Percentiles rank a stretch among this genome's conserved stretches.
Evolutionary conservation across 768 basidiomycete genomes (phyloP).

Genomic region (Rossbeevera mucosa): DNA sequence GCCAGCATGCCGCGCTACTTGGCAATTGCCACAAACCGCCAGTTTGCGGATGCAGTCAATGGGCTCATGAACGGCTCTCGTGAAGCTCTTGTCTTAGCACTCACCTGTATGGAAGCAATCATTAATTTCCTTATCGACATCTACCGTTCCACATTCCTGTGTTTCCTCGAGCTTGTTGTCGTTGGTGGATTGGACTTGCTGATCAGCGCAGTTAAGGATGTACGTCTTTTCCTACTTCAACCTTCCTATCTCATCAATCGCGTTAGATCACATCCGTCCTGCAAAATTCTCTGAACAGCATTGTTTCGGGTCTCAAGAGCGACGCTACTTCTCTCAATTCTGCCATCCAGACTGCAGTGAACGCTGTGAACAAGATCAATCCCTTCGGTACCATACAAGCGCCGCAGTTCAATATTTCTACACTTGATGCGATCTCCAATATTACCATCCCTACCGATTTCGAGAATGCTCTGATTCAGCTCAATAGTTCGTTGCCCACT

Average conservation of each 20-base stretch:
- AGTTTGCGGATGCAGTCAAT: constrained; percentile 74
- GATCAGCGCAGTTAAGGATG: constrained; percentile 80
- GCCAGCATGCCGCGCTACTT: constrained; percentile 87
- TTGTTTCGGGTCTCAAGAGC: constrained; percentile 70
- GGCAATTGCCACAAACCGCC: constrained; percentile 78
- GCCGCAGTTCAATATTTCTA: constrained; percentile 73
- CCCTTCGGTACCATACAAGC: constrained; percentile 64
- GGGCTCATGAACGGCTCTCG: constrained; percentile 74
- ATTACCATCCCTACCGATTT: constrained; percentile 78
- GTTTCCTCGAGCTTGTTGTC: constrained; percentile 87
- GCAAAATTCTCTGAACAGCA: constrained; percentile 48
- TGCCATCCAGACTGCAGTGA: constrained; percentile 57
- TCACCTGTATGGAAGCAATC: constrained; percentile 83
- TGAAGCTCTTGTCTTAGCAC: constrained; percentile 60
- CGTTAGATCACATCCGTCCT: constrained; percentile 69
- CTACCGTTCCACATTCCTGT: constrained; percentile 90
- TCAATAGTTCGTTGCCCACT: constrained; percentile 80
- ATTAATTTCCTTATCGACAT: constrained; percentile 90
- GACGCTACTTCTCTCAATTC: constrained; percentile 66
- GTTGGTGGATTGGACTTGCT: constrained; percentile 75
- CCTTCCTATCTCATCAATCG: constrained; percentile 7
- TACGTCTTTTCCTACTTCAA: constrained; percentile 34
- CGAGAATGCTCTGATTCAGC: constrained; percentile 60
- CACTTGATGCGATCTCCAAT: constrained; percentile 67
- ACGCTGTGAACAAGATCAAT: constrained; percentile 70